Conservation (phyloP, 2,329 filamentous ascomycete genomes). For the Endothia cerciana region DNA sequence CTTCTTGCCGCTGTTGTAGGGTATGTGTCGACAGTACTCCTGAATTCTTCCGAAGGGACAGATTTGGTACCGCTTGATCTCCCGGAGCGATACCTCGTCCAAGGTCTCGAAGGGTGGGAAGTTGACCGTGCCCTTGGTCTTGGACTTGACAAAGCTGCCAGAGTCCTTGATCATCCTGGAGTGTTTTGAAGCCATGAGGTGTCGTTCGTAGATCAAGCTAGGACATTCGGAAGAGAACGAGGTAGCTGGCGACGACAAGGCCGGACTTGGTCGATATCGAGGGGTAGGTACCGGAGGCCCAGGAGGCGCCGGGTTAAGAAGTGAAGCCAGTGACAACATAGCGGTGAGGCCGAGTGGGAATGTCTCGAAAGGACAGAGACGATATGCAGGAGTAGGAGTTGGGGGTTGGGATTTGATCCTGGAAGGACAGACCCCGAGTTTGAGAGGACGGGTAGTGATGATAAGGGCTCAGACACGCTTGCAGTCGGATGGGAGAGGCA, state of each 20-base stretch:
- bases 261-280: constrained; percentile 48
- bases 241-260: constrained; percentile 41
- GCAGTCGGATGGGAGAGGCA: constrained; percentile 35
- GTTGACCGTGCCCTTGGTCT: constrained; percentile 68
- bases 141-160: constrained; percentile 63
- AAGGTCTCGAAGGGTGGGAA: constrained; percentile 75
- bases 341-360: constrained; percentile 39
- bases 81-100: constrained; percentile 57
- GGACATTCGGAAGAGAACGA: constrained; percentile 40
- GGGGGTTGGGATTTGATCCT: constrained; percentile 36
- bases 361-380: constrained; percentile 51
- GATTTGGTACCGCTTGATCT: constrained; percentile 68
- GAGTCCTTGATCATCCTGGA: constrained; percentile 67
- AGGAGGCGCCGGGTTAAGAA: constrained; percentile 65
- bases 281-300: constrained; percentile 42
- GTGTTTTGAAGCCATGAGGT: constrained; percentile 45
- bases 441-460: constrained; percentile 27
- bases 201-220: constrained; percentile 34
- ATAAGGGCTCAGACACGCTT: constrained; percentile 41
- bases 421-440: constrained; percentile 26
- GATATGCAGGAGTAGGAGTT: constrained; percentile 41
- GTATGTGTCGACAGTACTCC: constrained; percentile 74
- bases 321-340: constrained; percentile 68
- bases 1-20: constrained; percentile 94
- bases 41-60: constrained; percentile 66